Conservation (phyloP, 257 asterid genomes). For the Nyctanthes arbortristis region DNA sequence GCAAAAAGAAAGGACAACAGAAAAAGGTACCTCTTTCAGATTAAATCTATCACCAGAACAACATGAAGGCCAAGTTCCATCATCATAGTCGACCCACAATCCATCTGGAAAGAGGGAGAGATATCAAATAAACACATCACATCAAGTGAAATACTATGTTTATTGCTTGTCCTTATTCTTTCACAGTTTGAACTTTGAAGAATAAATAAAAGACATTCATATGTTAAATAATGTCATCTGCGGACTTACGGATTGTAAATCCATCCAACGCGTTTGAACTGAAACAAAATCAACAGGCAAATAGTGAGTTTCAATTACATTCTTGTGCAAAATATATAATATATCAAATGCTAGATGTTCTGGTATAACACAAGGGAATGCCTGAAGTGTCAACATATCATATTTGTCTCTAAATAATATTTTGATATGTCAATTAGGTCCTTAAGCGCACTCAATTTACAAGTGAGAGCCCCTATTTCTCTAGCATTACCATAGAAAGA, state of each 20-base stretch:
- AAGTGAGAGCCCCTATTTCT: no score
- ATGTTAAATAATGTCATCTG: conserved; percentile 15
- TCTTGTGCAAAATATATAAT: conserved; percentile 2
- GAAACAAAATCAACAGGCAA: conserved; percentile 35
- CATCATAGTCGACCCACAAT: conserved; percentile 91
- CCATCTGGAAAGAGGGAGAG: conserved; percentile 65
- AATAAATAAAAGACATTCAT: conserved; percentile 8
- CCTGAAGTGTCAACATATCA: not conserved
- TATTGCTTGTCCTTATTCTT: no score
- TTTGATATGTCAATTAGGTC: not conserved
- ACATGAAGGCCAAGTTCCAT: conserved; percentile 93
- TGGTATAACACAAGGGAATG: not conserved
- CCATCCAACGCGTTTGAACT: conserved; percentile 60
- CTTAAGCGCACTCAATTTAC: no score
- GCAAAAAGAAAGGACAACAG: not conserved
- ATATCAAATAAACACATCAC: conserved; percentile 13
- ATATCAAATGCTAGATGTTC: not conserved
- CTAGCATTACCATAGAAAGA: no score
- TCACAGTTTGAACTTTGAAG: not conserved
- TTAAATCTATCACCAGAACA: conserved; percentile 70
- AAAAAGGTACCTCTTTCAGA: conserved; percentile 50
- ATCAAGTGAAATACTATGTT: no score
- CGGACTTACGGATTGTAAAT: conserved; percentile 84
- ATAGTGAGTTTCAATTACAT: conserved; percentile 28
- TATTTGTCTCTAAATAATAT: not conserved